phyloP scores from a whole-genome alignment of 768 basidiomycete species.

The Agrocybe chaxingu region DNA sequence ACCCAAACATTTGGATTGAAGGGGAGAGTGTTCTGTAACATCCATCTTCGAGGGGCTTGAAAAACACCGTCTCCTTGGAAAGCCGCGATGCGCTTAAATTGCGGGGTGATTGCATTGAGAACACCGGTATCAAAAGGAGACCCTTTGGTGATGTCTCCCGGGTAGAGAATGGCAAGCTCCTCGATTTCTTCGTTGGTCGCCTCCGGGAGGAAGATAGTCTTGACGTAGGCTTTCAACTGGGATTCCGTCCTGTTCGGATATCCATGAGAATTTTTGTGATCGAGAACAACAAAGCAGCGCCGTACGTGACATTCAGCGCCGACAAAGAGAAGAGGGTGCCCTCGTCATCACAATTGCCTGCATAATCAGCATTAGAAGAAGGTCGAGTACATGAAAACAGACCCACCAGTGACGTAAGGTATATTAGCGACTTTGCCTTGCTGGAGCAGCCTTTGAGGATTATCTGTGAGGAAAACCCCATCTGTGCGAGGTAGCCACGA shows the following conservation, averaged over 20 bases:
- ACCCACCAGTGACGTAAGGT: conserved; percentile 43
- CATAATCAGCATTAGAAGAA: not conserved
- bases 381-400: not conserved
- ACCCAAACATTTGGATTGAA: conserved; percentile 36
- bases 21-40: conserved; percentile 32
- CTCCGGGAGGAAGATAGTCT: conserved; percentile 24
- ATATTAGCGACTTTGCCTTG: conserved; percentile 44
- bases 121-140: conserved; percentile 46
- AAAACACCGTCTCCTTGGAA: conserved; percentile 43
- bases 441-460: conserved; percentile 39
- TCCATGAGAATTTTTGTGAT: not conserved
- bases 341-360: conserved; percentile 59
- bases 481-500: conserved; percentile 51
- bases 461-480: conserved; percentile 43
- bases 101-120: conserved; percentile 35
- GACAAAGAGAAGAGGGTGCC: conserved; percentile 48
- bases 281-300: conserved; percentile 1
- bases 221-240: conserved; percentile 13
- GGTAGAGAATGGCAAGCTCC: conserved; percentile 26
- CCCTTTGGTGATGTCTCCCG: conserved; percentile 33
- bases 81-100: conserved; percentile 43
- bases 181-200: conserved; percentile 22
- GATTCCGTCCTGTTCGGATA: conserved; percentile 9
- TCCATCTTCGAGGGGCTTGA: conserved; percentile 41
- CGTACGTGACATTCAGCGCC: conserved; percentile 26